A percentile compares a stretch with the other conserved stretches of the same genome.
Evolutionary conservation across 345 rosid genomes (phyloP).

Genomic region (Salix caprea): DNA sequence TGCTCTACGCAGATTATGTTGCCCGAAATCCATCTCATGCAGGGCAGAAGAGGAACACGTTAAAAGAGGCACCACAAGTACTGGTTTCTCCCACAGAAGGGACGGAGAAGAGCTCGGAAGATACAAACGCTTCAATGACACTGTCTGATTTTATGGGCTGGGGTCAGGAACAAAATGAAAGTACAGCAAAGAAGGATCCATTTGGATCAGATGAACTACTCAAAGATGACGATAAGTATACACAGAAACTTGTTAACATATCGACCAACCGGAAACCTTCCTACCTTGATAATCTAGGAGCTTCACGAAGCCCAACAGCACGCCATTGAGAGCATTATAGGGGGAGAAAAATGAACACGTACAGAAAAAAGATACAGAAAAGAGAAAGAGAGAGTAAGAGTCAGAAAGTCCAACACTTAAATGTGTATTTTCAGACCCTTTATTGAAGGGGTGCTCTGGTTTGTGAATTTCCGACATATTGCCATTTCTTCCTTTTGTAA

Average conservation of each 20-base stretch:
- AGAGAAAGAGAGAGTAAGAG: slow-evolving; percentile 2
- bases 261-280: slow-evolving; percentile 51
- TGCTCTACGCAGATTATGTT: slow-evolving; percentile 54
- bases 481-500: slow-evolving; percentile 20
- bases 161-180: slow-evolving; percentile 41
- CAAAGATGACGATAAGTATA: slow-evolving; percentile 37
- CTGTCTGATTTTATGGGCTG: slow-evolving; percentile 78
- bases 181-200: slow-evolving; percentile 33
- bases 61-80: slow-evolving; percentile 11
- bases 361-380: background rate
- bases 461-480: background rate
- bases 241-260: slow-evolving; percentile 35
- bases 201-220: slow-evolving; percentile 20
- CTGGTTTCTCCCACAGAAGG: slow-evolving; percentile 4
- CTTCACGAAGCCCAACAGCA: slow-evolving; percentile 66
- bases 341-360: background rate
- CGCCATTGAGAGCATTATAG: slow-evolving; percentile 36
- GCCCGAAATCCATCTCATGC: slow-evolving; percentile 52
- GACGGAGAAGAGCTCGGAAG: slow-evolving; percentile 11
- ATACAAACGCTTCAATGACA: slow-evolving; percentile 36
- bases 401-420: slow-evolving; percentile 15
- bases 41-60: slow-evolving; percentile 29
- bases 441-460: background rate
- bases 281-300: slow-evolving; percentile 57
- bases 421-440: slow-evolving; percentile 3